Base-by-base conservation (phyloP, 345 rosid genomes). In the Sapria himalayana region DNA sequence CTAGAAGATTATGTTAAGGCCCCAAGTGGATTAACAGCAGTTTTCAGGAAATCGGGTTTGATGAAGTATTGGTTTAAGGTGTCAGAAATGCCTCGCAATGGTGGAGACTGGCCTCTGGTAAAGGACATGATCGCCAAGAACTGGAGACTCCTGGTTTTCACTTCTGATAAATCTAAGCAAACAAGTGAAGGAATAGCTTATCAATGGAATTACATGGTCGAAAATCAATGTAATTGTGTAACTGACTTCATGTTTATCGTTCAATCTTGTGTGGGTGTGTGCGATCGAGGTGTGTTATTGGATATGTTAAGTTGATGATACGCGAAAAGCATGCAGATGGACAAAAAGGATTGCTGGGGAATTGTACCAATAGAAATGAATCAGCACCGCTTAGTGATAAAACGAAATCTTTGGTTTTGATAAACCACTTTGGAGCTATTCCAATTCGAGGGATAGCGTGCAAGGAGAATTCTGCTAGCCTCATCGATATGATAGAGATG, bases 121-220 rank as follows among this genome's bases (percentile, higher is more conserved):
- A 64, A 69, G 45, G 72, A 71, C 61, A 73, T 71, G 89, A 67
- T 66, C 14, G 59, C 69, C 4, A 66, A 62, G 2, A 71, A 69
- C 58, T 71, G 66, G 27, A 66, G 76, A 43, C 56, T 77, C 10
- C 58, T 77, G 7, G 79, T 71, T 0, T 73, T 77, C 61, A 71
- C 81, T 15, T 77, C 82, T 0, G 48, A 49, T 4, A 7, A 43
- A 45, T 59, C 79, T 13, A 77, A 77, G 54, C 78, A 77, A 57
- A 31, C 45, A 21, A 37, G 52, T 13, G 89, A 77, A 58, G 79
- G 74, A 27, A 71, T 73, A 8, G 82, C 89, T 15, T 77, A 71
- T 46, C 89, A 77, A 39, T 77, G 89, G 89, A 69, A 58, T 31
- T 77, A 66, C 71, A 77, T 73, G 89, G 81, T 71, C 20, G 89